A percentile compares a stretch with the other conserved stretches of the same genome.
phyloP scores from a whole-genome alignment of 352 stramenopile species.

The Phytophthora pluvialis region DNA sequence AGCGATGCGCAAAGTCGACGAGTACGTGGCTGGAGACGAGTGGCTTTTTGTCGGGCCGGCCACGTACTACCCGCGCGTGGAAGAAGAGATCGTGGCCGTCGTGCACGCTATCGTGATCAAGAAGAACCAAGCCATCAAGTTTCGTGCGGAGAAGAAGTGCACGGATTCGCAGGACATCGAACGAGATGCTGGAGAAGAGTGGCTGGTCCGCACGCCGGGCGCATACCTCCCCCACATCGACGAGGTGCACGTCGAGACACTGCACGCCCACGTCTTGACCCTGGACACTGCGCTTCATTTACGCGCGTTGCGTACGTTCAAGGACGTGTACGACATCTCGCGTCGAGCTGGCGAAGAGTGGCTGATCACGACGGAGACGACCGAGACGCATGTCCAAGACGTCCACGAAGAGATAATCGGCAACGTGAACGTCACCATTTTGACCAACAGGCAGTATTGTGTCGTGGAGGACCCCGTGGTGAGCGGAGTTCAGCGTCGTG shows the following conservation, averaged over 20 bases:
- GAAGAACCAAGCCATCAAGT: conserved; percentile 85
- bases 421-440: conserved; percentile 61
- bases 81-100: conserved; percentile 66
- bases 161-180: conserved; percentile 64
- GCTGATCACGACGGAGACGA: conserved; percentile 74
- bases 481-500: conserved; percentile 67
- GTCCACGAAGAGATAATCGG: conserved; percentile 79
- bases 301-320: conserved; percentile 72
- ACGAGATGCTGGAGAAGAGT: conserved; percentile 79
- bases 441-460: conserved; percentile 86
- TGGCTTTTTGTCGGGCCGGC: conserved; percentile 79
- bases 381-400: conserved; percentile 80
- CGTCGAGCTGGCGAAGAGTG: conserved; percentile 82
- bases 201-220: conserved; percentile 74
- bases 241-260: conserved; percentile 66
- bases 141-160: conserved; percentile 84
- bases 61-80: conserved; percentile 78
- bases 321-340: conserved; percentile 72
- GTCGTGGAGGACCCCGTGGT: conserved; percentile 80
- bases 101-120: conserved; percentile 74
- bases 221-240: conserved; percentile 83
- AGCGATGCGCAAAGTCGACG: conserved; percentile 63
- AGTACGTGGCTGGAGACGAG: conserved; percentile 67
- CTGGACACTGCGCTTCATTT: conserved; percentile 71
- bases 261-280: conserved; percentile 71